These are phyloP conservation scores for Capsella rubella DNA, from an alignment of 441 rosid species.

Conservation along the genomic window DNA sequence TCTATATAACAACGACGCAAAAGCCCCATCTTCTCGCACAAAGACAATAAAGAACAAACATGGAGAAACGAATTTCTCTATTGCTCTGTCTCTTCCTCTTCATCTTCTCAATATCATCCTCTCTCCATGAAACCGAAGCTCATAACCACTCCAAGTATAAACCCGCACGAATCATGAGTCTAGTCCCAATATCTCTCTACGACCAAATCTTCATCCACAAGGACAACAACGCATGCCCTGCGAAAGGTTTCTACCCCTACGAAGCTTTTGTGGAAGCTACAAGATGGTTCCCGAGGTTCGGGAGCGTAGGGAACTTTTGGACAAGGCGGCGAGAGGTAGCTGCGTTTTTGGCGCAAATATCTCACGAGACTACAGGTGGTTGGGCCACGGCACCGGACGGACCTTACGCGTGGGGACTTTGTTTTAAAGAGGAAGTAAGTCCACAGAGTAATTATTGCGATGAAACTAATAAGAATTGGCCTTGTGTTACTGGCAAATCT, in stretches of 20 bases:
- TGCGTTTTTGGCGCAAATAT: conserved; percentile 89
- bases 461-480: conserved; percentile 65
- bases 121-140: conserved; percentile 32
- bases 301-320: conserved; percentile 48
- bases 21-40: conserved; percentile 18
- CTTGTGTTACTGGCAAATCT: conserved; percentile 75
- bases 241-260: conserved; percentile 69
- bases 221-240: conserved; percentile 79
- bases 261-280: conserved; percentile 67
- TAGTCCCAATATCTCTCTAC: conserved; percentile 48
- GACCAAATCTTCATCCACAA: conserved; percentile 77
- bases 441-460: conserved; percentile 79
- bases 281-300: conserved; percentile 60
- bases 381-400: conserved; percentile 96
- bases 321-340: conserved; percentile 72
- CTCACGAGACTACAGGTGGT: conserved; percentile 94
- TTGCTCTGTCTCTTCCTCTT: conserved; percentile 33
- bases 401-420: conserved; percentile 91
- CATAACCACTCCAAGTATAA: background rate
- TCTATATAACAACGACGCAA: conserved; percentile 30
- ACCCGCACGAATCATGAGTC: conserved; percentile 20
- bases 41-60: conserved; percentile 11
- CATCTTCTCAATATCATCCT: conserved; percentile 39
- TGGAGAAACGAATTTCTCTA: conserved; percentile 30
- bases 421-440: conserved; percentile 83